These are phyloP conservation scores for Mycena citricolor DNA, from an alignment of 1,284 basidiomycete genomes.

Conservation along the genomic window DNA sequence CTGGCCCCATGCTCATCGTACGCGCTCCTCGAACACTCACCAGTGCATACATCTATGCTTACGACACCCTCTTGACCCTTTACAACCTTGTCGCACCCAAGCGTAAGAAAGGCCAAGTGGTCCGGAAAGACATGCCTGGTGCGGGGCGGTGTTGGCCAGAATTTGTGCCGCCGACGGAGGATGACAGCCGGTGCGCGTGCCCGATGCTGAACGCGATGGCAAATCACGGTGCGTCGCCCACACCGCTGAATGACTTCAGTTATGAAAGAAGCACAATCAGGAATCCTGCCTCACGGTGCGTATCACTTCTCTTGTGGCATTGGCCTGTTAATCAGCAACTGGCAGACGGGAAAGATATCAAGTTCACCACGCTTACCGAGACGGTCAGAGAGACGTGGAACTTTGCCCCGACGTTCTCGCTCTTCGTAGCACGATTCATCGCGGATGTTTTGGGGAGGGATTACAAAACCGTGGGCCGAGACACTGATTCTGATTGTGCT, in stretches of 20 bases:
- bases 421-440: slow-evolving; percentile 58
- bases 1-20: no score
- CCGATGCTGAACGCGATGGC: slow-evolving; percentile 75
- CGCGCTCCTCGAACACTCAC: no score
- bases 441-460: slow-evolving; percentile 56
- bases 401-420: slow-evolving; percentile 65
- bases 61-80: slow-evolving; percentile 55
- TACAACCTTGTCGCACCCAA: slow-evolving; percentile 54
- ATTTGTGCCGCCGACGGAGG: slow-evolving; percentile 52
- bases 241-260: background rate
- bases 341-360: slow-evolving; percentile 57
- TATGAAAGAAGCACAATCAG: slow-evolving; percentile 38
- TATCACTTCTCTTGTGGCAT: no score
- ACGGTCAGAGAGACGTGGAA: slow-evolving; percentile 61
- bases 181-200: slow-evolving; percentile 68
- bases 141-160: slow-evolving; percentile 68
- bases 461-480: slow-evolving; percentile 38
- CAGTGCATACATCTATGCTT: slow-evolving; percentile 39
- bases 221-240: slow-evolving; percentile 57
- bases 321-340: background rate
- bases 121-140: slow-evolving; percentile 56
- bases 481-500: background rate
- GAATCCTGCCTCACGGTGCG: slow-evolving; percentile 65
- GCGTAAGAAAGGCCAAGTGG: slow-evolving; percentile 50
- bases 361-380: slow-evolving; percentile 54